Conservation (phyloP, 1,284 basidiomycete species). For the Moniliella sp. region DNA sequence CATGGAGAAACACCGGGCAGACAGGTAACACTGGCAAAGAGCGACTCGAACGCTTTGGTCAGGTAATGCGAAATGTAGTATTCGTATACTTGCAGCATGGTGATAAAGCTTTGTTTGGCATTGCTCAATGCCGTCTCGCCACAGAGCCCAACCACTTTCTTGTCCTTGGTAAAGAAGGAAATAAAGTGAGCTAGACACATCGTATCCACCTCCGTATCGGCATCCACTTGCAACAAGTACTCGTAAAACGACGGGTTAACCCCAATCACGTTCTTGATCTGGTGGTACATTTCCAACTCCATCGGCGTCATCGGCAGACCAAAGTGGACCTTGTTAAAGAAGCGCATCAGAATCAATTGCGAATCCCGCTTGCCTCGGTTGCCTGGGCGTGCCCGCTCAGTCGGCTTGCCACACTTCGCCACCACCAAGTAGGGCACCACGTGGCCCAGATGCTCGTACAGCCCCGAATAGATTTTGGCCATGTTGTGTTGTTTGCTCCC, state of each 20-base stretch:
- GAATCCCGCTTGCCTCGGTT: slow-evolving; percentile 54
- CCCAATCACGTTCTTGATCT: slow-evolving; percentile 97
- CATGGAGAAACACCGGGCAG: slow-evolving; percentile 44
- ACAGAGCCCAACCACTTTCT: slow-evolving; percentile 75
- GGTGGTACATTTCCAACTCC: slow-evolving; percentile 92
- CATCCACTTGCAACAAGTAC: slow-evolving; percentile 86
- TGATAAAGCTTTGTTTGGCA: slow-evolving; percentile 73
- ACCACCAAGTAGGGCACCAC: slow-evolving; percentile 87
- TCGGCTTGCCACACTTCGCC: slow-evolving; percentile 90
- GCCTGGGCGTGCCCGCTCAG: slow-evolving; percentile 71
- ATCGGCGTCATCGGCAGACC: slow-evolving; percentile 88
- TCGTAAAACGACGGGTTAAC: slow-evolving; percentile 97
- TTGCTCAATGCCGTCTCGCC: slow-evolving; percentile 82
- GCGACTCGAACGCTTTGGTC: slow-evolving; percentile 85
- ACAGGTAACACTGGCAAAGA: slow-evolving; percentile 95
- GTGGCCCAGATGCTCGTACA: slow-evolving; percentile 81
- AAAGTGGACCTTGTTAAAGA: slow-evolving; percentile 96
- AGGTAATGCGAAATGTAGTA: slow-evolving; percentile 45
- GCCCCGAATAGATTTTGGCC: slow-evolving; percentile 87
- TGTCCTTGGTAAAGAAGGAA: slow-evolving; percentile 64
- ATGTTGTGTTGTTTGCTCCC: slow-evolving; percentile 91
- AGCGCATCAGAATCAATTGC: slow-evolving; percentile 85
- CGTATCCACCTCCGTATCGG: slow-evolving; percentile 69
- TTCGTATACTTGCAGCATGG: slow-evolving; percentile 74
- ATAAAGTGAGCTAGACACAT: slow-evolving; percentile 68